Evolutionary conservation across 371 early-diverging fungal species (phyloP).

Genomic region (Mortierella sp.): DNA sequence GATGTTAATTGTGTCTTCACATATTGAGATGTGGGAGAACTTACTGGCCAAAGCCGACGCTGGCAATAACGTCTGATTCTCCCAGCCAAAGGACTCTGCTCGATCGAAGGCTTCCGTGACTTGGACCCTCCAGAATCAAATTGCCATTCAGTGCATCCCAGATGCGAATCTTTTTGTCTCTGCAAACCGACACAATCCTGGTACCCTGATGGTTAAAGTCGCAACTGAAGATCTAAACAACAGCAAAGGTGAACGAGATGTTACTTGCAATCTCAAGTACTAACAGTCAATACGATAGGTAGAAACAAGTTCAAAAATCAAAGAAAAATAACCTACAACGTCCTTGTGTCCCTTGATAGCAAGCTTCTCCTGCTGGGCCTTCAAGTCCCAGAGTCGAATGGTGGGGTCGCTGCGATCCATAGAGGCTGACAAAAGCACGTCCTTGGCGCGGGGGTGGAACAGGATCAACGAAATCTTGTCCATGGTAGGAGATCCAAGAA

Average conservation of each 20-base stretch:
- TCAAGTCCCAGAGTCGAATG: constrained; percentile 68
- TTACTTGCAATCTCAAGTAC: no score
- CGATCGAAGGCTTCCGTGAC: constrained; percentile 80
- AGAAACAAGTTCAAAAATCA: neutral
- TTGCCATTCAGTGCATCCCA: constrained; percentile 73
- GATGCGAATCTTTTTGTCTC: constrained; percentile 76
- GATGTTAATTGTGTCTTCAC: neutral
- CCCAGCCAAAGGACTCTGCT: constrained; percentile 81
- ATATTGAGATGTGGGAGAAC: neutral
- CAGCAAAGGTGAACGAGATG: neutral
- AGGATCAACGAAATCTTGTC: constrained; percentile 70
- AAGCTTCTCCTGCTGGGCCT: constrained; percentile 45
- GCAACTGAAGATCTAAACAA: constrained; percentile 61
- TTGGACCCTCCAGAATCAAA: constrained; percentile 64
- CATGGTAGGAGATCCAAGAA: constrained; percentile 57
- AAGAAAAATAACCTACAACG: constrained; percentile 30
- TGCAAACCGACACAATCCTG: constrained; percentile 71
- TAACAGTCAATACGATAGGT: no score
- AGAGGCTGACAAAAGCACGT: constrained; percentile 70
- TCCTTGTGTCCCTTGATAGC: constrained; percentile 60
- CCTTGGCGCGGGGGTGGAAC: constrained; percentile 75
- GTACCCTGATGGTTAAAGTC: constrained; percentile 79
- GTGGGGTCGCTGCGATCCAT: constrained; percentile 64
- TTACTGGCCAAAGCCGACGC: constrained; percentile 81
- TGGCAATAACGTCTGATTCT: constrained; percentile 62